Evolutionary conservation across 495 filamentous ascomycete species (phyloP), one percentile per base, ranked within the genome.

Genomic region (Pseudevernia furfuracea): DNA sequence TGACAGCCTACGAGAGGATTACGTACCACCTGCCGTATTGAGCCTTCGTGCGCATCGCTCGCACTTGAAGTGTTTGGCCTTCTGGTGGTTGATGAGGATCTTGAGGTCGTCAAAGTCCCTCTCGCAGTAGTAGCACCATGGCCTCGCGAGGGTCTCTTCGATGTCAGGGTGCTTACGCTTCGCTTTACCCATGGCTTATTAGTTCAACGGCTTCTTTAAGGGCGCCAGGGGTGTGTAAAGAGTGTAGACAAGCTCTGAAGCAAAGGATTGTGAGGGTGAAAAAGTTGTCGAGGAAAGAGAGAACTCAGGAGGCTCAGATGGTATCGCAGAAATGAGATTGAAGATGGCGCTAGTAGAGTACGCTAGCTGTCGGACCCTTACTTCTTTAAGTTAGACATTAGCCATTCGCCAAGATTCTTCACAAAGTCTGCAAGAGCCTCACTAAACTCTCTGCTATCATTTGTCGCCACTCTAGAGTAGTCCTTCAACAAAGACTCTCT

Each of bases 81-180:
- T 97, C 72, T 97, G 95, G 77, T 98, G 94, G 59, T 88, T 88
- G 66, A 96, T 95, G 58, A 98, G 85, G 64, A 97, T 91, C 77
- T 95, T 96, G 17, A 97, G 75, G 75, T 97, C 94, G 72, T 97
- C 92, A 69, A 98, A 98, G 77, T 97, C 94, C 75, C 93, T 86
- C 78, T 97, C 94, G 78, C 94, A 98, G 77, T 98, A 98, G 76
- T 96, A 98, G 79, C 94, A 98, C 92, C 92, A 97, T 46, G 94
- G 89, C 55, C 93, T 87, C 62, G 81, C 81, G 37, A 97, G 81
- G 58, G 96, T 79, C 77, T 97, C 91, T 72, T 97, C 89, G 69
- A 96, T 75, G 66, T 90, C 85, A 55, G 92, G 92, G 71, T 89
- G 87, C 66, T 84, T 83, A 73, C 89, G 85, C 79, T 91, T 94